Percentiles rank a stretch among this genome's conserved stretches.
phyloP scores from a whole-genome alignment of 1,284 basidiomycete genomes.

The Ustilago nuda region DNA sequence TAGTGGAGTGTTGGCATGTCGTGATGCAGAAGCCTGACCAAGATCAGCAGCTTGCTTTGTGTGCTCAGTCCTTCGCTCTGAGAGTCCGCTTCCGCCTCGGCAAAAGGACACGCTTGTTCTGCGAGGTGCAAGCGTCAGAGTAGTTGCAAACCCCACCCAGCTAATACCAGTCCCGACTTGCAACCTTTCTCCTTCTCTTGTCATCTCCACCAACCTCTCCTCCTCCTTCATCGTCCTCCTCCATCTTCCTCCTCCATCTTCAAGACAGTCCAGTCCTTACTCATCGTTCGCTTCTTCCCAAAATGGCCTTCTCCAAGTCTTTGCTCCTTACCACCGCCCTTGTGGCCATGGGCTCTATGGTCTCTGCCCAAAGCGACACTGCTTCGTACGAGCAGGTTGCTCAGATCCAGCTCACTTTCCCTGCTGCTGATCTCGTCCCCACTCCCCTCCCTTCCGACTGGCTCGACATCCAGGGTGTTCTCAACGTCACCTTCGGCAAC shows the following conservation, averaged over 20 bases:
- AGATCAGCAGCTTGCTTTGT: conserved; percentile 2
- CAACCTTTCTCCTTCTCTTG: background rate
- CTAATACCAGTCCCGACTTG: background rate
- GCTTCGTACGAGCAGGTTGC: conserved; percentile 49
- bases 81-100: conserved; percentile 1
- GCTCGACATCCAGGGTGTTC: conserved; percentile 55
- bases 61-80: conserved; percentile 3
- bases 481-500: conserved; percentile 53
- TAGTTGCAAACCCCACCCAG: background rate
- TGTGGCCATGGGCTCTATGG: conserved; percentile 36
- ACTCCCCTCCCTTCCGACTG: conserved; percentile 37
- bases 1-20: conserved; percentile 16
- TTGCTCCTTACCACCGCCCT: conserved; percentile 39
- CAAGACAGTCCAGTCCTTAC: conserved; percentile 6
- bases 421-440: conserved; percentile 42
- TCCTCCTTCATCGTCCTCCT: background rate
- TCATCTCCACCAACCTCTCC: conserved; percentile 12
- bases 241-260: conserved; percentile 1
- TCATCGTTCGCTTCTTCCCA: conserved; percentile 9
- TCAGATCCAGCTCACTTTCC: conserved; percentile 52
- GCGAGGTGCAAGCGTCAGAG: background rate
- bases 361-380: conserved; percentile 43
- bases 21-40: conserved; percentile 11
- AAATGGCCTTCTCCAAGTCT: conserved; percentile 45
- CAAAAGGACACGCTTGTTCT: background rate